A percentile compares a stretch with the other conserved stretches of the same genome.
Conservation (phyloP, 495 filamentous ascomycete genomes). For the Penicillium soppii region DNA sequence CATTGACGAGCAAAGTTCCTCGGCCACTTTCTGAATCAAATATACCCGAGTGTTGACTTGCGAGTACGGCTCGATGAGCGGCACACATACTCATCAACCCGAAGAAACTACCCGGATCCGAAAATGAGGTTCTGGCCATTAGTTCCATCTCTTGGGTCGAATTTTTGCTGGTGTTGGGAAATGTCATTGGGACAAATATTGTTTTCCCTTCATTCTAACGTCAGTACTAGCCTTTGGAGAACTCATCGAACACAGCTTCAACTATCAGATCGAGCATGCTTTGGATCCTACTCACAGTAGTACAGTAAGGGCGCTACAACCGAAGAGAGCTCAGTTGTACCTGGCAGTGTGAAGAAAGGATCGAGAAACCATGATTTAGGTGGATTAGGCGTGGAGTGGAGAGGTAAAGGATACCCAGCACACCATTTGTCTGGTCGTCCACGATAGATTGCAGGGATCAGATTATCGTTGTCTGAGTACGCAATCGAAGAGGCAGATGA, state of each 20-base stretch:
- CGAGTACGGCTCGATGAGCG: slow-evolving; percentile 33
- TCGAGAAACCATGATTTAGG: slow-evolving; percentile 31
- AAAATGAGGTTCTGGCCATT: slow-evolving; percentile 31
- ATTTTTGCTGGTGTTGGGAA: slow-evolving; percentile 28
- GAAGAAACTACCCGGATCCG: slow-evolving; percentile 36
- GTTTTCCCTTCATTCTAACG: slow-evolving; percentile 22
- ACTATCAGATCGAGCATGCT: not conserved
- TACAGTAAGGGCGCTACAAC: slow-evolving; percentile 27
- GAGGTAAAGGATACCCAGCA: slow-evolving; percentile 11
- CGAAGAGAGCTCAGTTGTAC: slow-evolving; percentile 20
- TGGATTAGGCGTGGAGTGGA: slow-evolving; percentile 18
- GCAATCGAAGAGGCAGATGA: slow-evolving; percentile 11
- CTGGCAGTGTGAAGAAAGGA: slow-evolving; percentile 32
- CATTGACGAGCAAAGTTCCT: slow-evolving; percentile 12
- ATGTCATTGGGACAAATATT: slow-evolving; percentile 38
- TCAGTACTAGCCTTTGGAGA: slow-evolving; percentile 5
- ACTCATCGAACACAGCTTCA: not conserved
- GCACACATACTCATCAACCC: slow-evolving; percentile 39
- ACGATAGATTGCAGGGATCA: slow-evolving; percentile 8
- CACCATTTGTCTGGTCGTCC: slow-evolving; percentile 18
- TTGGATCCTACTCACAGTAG: slow-evolving; percentile 29
- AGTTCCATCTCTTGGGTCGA: slow-evolving; percentile 24
- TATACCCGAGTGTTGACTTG: slow-evolving; percentile 15
- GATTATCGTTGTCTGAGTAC: not conserved
- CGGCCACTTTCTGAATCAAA: not conserved